phyloP scores from a whole-genome alignment of 2,329 filamentous ascomycete species.

The Zymoseptoria passerinii region DNA sequence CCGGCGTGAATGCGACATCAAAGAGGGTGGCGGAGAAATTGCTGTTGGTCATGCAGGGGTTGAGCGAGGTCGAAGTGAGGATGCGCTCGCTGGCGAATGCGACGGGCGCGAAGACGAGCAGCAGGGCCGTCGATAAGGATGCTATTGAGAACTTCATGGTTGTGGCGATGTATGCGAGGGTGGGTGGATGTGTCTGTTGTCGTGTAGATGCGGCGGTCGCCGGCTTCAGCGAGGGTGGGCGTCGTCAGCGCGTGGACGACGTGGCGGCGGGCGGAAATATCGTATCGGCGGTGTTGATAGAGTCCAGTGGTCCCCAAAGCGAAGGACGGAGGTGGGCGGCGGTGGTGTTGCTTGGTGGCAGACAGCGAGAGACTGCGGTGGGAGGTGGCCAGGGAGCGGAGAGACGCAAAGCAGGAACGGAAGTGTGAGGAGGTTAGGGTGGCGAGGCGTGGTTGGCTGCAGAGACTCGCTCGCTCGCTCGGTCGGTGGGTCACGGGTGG shows the following conservation, averaged over 20 bases:
- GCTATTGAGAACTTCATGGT: conserved; percentile 23
- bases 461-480: neutral
- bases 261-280: neutral
- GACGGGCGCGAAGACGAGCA: conserved; percentile 38
- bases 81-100: conserved; percentile 50
- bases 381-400: neutral
- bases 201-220: conserved; percentile 3
- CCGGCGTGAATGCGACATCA: conserved; percentile 70
- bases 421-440: neutral
- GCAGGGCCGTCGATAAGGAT: conserved; percentile 23
- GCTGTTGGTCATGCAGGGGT: conserved; percentile 74
- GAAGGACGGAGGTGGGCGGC: neutral
- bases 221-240: conserved; percentile 13
- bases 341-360: neutral
- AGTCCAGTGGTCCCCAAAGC: neutral
- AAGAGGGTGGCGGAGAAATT: conserved; percentile 83
- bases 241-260: conserved; percentile 9
- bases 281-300: neutral
- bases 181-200: conserved; percentile 4
- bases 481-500: neutral
- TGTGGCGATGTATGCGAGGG: conserved; percentile 5
- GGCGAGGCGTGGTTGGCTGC: neutral
- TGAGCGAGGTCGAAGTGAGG: conserved; percentile 75
- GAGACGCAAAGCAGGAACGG: neutral
- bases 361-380: neutral